Evolutionary conservation across 371 early-diverging fungal species (phyloP).

Genomic region (Actinomortierella ambigua): DNA sequence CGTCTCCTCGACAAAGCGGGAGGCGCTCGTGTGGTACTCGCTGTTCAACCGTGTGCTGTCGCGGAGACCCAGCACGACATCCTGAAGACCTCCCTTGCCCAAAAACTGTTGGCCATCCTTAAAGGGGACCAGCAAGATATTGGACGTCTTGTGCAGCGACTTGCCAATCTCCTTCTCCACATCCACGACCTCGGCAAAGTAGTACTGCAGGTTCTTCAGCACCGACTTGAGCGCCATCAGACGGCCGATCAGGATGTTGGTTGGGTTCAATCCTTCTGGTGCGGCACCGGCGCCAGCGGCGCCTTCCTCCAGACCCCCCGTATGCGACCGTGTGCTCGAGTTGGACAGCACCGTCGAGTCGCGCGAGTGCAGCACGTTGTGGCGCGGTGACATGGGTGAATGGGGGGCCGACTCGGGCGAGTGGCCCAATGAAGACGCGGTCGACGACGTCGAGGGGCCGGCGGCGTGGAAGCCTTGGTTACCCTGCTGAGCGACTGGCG

Average conservation of each 20-base stretch:
- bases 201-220: conserved; percentile 39
- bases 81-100: conserved; percentile 37
- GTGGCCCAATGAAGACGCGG: no score
- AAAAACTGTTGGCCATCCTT: conserved; percentile 45
- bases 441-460: no score
- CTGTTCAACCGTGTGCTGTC: conserved; percentile 30
- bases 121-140: conserved; percentile 29
- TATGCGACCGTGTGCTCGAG: conserved; percentile 19
- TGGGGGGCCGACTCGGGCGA: no score
- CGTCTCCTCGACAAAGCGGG: conserved; percentile 43
- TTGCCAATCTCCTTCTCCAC: conserved; percentile 32
- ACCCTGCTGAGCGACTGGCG: no score
- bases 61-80: conserved; percentile 27
- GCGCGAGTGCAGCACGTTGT: conserved; percentile 17
- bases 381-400: conserved; percentile 16
- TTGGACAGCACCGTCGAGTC: conserved; percentile 37
- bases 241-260: conserved; percentile 32
- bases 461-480: no score
- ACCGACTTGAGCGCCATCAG: conserved; percentile 30
- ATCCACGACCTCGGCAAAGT: conserved; percentile 28
- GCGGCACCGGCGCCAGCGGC: not conserved
- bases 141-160: conserved; percentile 35
- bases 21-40: conserved; percentile 34
- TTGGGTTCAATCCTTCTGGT: conserved; percentile 32
- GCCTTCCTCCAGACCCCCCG: conserved; percentile 10